Evolutionary conservation across 306 rosid species (phyloP), one percentile per base, ranked within the genome.

Genomic region (Myrica gale): DNA sequence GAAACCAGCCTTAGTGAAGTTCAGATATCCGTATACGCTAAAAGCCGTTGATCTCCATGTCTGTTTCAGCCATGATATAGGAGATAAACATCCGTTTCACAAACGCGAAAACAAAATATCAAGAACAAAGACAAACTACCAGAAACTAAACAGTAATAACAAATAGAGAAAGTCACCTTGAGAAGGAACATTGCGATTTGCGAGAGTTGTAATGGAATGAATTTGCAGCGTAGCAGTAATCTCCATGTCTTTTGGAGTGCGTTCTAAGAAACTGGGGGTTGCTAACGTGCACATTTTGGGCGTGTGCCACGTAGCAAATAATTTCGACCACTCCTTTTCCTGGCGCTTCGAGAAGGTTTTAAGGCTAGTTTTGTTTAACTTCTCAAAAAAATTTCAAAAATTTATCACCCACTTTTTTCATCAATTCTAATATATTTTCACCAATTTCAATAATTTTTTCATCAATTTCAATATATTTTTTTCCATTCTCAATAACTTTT

Each of bases 1-100:
- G 84, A 86, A 94, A 42, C 83, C 97, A 74, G 96, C 68, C 77
- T 90, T 94, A 84, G 98, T 94, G 91, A 92, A 94, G 83, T 92
- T 92, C 32, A 90, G 87, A 76, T 87, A 95, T 9, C 98, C 98
- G 83, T 87, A 92, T 45, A 87, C 47, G 43, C 85, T 92, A 62
- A 95, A 95, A 80, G 95, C 84, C 68, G 93, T 80, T 7, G 84
- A 67, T 81, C 98, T 90, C 96, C 96, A 95, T 74, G 91, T 78
- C 98, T 94, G 70, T 9, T 41, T 42, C 17, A 9, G 52, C 20
- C 7, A 20, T 20, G 2, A n/a, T 54, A 54, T 54, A 32, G 2
- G 0, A 46, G 4, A 5, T 23, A 9, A 20, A 42, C 20, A 32
- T 19, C 9, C 42, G 32, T 26, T 37, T 16, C 3, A 0, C 23